Percentiles rank a stretch among this genome's conserved stretches.
Conservation (phyloP, 169 alveolate genomes). For the Plasmodium falciparum region DNA sequence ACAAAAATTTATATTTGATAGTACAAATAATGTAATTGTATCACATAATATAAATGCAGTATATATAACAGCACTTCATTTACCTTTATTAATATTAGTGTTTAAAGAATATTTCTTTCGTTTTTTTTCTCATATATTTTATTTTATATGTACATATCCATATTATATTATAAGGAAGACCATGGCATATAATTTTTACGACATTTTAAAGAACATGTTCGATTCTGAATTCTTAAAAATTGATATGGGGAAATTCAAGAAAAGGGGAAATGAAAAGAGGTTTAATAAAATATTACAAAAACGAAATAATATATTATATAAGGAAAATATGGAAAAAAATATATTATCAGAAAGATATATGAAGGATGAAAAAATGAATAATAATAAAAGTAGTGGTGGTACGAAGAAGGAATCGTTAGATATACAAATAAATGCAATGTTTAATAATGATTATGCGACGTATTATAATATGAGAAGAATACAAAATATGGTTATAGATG, state of each 20-base stretch:
- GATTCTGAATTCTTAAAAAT: constrained; percentile 14
- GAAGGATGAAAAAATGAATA: neutral
- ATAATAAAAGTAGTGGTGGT: neutral
- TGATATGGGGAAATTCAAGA: constrained; percentile 12
- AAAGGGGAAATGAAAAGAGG: constrained; percentile 9
- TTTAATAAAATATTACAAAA: constrained; percentile 1
- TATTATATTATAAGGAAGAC: constrained; percentile 59
- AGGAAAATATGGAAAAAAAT: neutral
- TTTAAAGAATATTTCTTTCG: constrained; percentile 47
- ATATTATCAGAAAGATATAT: neutral
- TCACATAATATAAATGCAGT: constrained; percentile 74
- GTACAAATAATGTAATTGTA: constrained; percentile 44
- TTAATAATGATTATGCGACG: constrained; percentile 15
- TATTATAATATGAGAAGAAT: constrained; percentile 17
- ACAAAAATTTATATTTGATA: constrained; percentile 39
- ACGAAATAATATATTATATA: neutral
- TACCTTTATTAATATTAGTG: constrained; percentile 46
- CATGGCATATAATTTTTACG: constrained; percentile 59
- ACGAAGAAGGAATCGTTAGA: neutral
- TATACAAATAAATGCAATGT: neutral
- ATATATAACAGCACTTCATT: constrained; percentile 40
- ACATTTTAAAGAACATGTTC: constrained; percentile 32
- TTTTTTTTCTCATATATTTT: constrained; percentile 73
- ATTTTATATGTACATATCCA: constrained; percentile 74
- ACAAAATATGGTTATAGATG: neutral